phyloP scores from a whole-genome alignment of 202 grass and related monocot species.

The Cymbopogon flexuosus region DNA sequence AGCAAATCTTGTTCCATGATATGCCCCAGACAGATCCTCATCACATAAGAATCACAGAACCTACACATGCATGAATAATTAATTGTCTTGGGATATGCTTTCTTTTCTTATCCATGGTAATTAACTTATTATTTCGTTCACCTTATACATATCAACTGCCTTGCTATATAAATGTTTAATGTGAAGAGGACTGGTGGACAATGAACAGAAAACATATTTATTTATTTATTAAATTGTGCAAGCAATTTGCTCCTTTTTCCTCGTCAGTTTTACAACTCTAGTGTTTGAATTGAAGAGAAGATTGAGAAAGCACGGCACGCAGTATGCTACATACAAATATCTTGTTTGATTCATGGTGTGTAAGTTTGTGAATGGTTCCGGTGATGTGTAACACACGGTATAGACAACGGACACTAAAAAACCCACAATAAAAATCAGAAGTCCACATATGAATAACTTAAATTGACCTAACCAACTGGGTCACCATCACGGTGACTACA shows the following conservation, averaged over 20 bases:
- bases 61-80: slow-evolving; percentile 4
- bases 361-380: slow-evolving; percentile 25
- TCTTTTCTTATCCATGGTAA: slow-evolving; percentile 5
- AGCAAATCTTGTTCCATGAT: slow-evolving; percentile 35
- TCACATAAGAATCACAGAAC: slow-evolving; percentile 8
- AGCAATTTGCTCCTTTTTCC: not conserved
- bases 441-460: slow-evolving; percentile 52
- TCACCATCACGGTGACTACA: slow-evolving; percentile 35
- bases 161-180: not conserved
- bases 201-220: not conserved
- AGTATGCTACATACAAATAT: not conserved
- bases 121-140: not conserved
- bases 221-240: not conserved
- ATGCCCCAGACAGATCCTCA: slow-evolving; percentile 25
- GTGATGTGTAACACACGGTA: slow-evolving; percentile 20
- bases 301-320: not conserved
- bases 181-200: not conserved
- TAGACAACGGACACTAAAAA: slow-evolving; percentile 25
- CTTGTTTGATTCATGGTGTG: slow-evolving; percentile 37
- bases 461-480: slow-evolving; percentile 42
- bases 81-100: slow-evolving; percentile 21
- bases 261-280: not conserved
- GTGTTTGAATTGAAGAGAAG: slow-evolving; percentile 10
- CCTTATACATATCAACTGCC: not conserved
- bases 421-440: slow-evolving; percentile 23